A percentile compares a stretch with the other conserved stretches of the same genome.
Evolutionary conservation across 2,329 filamentous ascomycete species (phyloP).

Genomic region (Sclerotinia nivalis): DNA sequence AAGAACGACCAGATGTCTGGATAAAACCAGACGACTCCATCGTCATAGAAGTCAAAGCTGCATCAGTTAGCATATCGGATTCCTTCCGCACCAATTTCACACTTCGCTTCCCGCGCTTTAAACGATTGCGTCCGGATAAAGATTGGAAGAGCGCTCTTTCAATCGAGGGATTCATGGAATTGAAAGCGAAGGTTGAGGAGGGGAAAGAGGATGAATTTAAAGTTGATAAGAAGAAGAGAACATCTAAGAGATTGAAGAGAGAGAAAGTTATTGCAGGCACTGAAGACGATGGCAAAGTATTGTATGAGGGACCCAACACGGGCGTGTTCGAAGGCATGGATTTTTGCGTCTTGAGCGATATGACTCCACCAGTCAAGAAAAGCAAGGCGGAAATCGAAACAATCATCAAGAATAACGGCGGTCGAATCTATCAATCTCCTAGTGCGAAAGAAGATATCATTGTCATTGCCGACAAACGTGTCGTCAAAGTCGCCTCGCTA

Average conservation of each 20-base stretch:
- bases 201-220: slow-evolving; percentile 76
- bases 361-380: slow-evolving; percentile 67
- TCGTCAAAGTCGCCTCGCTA: slow-evolving; percentile 80
- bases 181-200: slow-evolving; percentile 69
- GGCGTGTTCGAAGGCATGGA: slow-evolving; percentile 73
- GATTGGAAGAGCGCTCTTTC: slow-evolving; percentile 79
- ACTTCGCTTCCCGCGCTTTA: slow-evolving; percentile 88
- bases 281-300: slow-evolving; percentile 50
- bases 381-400: slow-evolving; percentile 77
- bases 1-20: slow-evolving; percentile 87
- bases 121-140: slow-evolving; percentile 77
- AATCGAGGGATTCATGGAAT: slow-evolving; percentile 71
- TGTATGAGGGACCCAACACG: slow-evolving; percentile 59
- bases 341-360: slow-evolving; percentile 84
- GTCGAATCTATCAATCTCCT: slow-evolving; percentile 73
- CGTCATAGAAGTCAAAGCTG: slow-evolving; percentile 85
- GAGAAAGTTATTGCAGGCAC: slow-evolving; percentile 73
- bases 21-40: slow-evolving; percentile 87
- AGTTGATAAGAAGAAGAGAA: slow-evolving; percentile 63
- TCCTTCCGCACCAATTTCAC: slow-evolving; percentile 77
- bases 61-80: slow-evolving; percentile 72
- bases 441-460: slow-evolving; percentile 62
- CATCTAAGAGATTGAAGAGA: slow-evolving; percentile 64
- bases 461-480: slow-evolving; percentile 75
- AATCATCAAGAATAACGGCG: slow-evolving; percentile 81